Evolutionary conservation across 2,329 filamentous ascomycete genomes (phyloP).

Genomic region (Sarocladiaceae sp.): DNA sequence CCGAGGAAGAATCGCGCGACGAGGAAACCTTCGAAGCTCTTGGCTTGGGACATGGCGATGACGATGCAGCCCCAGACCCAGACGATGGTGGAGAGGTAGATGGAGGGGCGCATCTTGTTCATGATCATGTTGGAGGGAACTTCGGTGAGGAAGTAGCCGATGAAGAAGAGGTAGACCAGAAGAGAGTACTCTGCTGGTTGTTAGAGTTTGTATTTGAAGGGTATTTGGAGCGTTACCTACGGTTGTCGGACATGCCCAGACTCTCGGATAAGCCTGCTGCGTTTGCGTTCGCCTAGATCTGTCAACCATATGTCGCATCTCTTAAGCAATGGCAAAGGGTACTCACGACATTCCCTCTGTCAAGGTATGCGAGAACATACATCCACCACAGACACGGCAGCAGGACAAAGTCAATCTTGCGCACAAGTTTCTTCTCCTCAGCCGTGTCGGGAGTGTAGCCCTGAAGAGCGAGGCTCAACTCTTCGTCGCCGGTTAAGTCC

Average conservation of each 20-base stretch:
- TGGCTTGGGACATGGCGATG: constrained; percentile 42
- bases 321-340: no score
- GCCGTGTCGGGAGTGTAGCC: neutral
- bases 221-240: neutral
- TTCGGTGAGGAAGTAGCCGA: constrained; percentile 34
- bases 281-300: constrained; percentile 1
- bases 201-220: neutral
- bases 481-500: neutral
- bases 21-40: constrained; percentile 35
- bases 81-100: constrained; percentile 15
- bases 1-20: constrained; percentile 40
- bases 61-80: constrained; percentile 17
- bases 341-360: constrained; percentile 11
- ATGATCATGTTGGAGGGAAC: constrained; percentile 38
- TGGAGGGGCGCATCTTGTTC: constrained; percentile 31
- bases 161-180: constrained; percentile 16
- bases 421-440: constrained; percentile 29
- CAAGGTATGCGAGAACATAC: constrained; percentile 12
- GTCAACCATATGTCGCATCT: no score
- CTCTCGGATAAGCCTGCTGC: neutral
- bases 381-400: constrained; percentile 38
- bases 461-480: neutral
- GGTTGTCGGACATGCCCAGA: neutral
- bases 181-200: constrained; percentile 3
- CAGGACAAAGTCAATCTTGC: constrained; percentile 40